Evolutionary conservation across 2,329 filamentous ascomycete species (phyloP).

Genomic region (Nemania diffusa): DNA sequence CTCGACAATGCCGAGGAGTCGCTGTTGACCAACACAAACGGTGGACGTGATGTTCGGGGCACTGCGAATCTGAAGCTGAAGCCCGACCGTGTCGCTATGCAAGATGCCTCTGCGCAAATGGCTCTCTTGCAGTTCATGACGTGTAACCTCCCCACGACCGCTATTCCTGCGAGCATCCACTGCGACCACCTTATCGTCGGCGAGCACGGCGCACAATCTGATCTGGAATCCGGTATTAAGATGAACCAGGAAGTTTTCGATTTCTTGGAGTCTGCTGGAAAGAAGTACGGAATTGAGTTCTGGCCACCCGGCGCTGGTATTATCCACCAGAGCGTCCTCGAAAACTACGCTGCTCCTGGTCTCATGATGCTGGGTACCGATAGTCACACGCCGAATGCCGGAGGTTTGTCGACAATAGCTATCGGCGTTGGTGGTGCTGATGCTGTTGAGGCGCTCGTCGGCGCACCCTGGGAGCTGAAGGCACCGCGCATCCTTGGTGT

Average conservation of each 20-base stretch:
- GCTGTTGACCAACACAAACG: constrained; percentile 81
- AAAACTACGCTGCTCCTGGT: constrained; percentile 97
- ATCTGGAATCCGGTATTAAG: constrained; percentile 85
- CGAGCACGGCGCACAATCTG: constrained; percentile 85
- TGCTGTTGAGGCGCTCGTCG: constrained; percentile 94
- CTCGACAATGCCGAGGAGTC: constrained; percentile 90
- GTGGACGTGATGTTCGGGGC: constrained; percentile 85
- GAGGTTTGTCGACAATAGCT: constrained; percentile 89
- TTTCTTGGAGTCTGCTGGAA: constrained; percentile 91
- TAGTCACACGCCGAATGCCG: constrained; percentile 97
- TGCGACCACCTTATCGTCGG: constrained; percentile 99
- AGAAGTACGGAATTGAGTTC: constrained; percentile 93
- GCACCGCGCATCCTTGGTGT: constrained; percentile 92
- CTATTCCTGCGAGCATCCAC: constrained; percentile 96
- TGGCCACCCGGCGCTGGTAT: constrained; percentile 95
- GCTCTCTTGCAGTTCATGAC: constrained; percentile 98
- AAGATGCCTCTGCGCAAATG: constrained; percentile 99
- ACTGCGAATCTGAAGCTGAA: constrained; percentile 95
- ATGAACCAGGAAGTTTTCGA: constrained; percentile 98
- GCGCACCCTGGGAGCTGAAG: constrained; percentile 97
- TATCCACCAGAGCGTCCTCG: constrained; percentile 96
- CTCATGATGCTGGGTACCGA: constrained; percentile 99
- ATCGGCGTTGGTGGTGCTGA: constrained; percentile 98
- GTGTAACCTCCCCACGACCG: constrained; percentile 87
- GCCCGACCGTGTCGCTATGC: constrained; percentile 97